Evolutionary conservation across 2,329 filamentous ascomycete genomes (phyloP), one percentile per base, ranked within the genome.

Genomic region (Xylariaceae sp.): DNA sequence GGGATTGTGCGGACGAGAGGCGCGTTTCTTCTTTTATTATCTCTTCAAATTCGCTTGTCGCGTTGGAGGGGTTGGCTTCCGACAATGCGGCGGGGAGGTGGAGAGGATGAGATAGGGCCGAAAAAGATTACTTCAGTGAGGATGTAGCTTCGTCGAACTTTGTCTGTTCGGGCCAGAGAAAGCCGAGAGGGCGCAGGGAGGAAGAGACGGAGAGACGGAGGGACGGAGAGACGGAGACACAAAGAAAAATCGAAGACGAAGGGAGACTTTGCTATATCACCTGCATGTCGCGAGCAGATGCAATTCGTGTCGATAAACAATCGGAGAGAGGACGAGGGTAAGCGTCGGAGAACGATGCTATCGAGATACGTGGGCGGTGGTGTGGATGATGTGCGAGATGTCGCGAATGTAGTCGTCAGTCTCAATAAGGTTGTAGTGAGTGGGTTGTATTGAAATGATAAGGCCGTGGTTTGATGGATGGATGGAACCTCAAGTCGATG

Each of bases 281-380:
- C 57, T 63, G 64, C 64, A 66, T 66, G 64, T 60, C 64, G 64
- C 58, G 43, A 43, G 55, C 47, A 55, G 52, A 40, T 34, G 43
- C 26, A 31, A 31, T 26, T 39, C 32, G 27, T 11, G 42, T 40
- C 31, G 35, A 27, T 29, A 7, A 19, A 31, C 35, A 35, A 35
- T 2, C 35, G 6, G 27, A 40, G 30, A n/a, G 19, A 49, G 50
- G 50, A 30, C 12, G 39, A 29, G 11, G 8, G 41, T 26, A n/a
- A 30, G 37, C 26, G 11, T 8, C 39, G 40, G 37, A 54, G 19
- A 37, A 35, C 19, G 8, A 8, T 27, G 31, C 41, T 34, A 32
- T 30, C 39, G 47, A 46, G 8, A 27, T 29, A 34, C 29, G 11
- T 30, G 31, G 35, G 40, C 6, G 39, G 41, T 32, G 44, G 7